Percentiles rank a stretch among this genome's conserved stretches.
These are phyloP conservation scores for Tolypocladium tundrense DNA, from an alignment of 2,329 filamentous ascomycete genomes.

Conservation along the genomic window DNA sequence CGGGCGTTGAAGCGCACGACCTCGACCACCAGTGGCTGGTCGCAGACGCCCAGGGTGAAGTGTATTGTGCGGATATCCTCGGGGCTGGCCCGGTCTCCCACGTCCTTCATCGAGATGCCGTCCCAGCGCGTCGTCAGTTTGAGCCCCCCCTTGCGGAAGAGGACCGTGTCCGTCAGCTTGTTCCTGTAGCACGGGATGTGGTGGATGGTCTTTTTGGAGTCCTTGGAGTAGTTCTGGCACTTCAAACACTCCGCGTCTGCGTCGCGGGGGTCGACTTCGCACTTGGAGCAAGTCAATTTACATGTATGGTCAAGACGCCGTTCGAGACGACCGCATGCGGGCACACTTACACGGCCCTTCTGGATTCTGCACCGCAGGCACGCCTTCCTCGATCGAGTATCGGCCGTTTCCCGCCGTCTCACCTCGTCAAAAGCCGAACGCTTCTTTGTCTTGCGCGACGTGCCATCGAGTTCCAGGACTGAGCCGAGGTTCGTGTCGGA, in stretches of 20 bases:
- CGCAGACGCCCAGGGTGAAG: slow-evolving; percentile 27
- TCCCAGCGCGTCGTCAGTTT: slow-evolving; percentile 32
- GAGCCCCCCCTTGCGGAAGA: slow-evolving; percentile 33
- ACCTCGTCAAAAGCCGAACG: slow-evolving; percentile 11
- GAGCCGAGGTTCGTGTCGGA: neutral
- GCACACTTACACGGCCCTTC: slow-evolving; percentile 28
- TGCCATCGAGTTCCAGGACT: neutral
- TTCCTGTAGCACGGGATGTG: slow-evolving; percentile 31
- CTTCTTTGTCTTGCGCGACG: slow-evolving; percentile 3
- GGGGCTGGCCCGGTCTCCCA: slow-evolving; percentile 22
- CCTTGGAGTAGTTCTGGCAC: slow-evolving; percentile 25
- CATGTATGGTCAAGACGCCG: too few species aligned
- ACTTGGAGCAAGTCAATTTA: slow-evolving; percentile 17
- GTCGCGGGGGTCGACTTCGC: slow-evolving; percentile 20
- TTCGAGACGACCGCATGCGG: neutral
- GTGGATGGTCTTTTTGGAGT: slow-evolving; percentile 37
- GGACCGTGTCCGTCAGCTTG: slow-evolving; percentile 28
- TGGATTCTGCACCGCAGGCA: slow-evolving; percentile 36
- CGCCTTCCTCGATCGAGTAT: slow-evolving; percentile 25
- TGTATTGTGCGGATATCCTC: slow-evolving; percentile 19
- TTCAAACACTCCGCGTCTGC: slow-evolving; percentile 25
- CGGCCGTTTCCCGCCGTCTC: slow-evolving; percentile 20
- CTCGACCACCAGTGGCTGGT: slow-evolving; percentile 22
- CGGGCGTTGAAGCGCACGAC: slow-evolving; percentile 31
- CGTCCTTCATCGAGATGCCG: slow-evolving; percentile 28